These are phyloP conservation scores for Colletotrichum tofieldiae DNA, from an alignment of 2,329 filamentous ascomycete species.

Conservation along the genomic window DNA sequence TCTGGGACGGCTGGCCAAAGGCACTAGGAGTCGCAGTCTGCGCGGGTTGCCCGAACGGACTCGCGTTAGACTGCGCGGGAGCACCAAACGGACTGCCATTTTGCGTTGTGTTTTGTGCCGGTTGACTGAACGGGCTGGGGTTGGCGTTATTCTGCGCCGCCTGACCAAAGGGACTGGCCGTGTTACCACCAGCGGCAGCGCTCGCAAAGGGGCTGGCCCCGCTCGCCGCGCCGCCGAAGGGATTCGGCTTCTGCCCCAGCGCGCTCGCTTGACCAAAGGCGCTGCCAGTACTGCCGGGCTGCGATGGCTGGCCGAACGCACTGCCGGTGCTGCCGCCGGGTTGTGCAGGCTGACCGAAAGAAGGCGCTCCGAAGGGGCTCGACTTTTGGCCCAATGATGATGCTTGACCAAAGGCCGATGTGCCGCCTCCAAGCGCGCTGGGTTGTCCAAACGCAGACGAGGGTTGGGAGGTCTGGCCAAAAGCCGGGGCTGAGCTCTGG, in stretches of 20 bases:
- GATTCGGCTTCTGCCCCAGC: constrained; percentile 56
- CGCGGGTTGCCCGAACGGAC: constrained; percentile 41
- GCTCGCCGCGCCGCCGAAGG: constrained; percentile 52
- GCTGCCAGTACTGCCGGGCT: constrained; percentile 30
- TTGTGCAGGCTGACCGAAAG: constrained; percentile 45
- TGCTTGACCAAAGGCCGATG: constrained; percentile 55
- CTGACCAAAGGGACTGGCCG: constrained; percentile 36
- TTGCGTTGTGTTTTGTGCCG: constrained; percentile 23
- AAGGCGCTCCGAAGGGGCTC: constrained; percentile 49
- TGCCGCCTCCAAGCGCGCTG: constrained; percentile 44
- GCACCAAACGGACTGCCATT: constrained; percentile 33
- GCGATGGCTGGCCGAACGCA: constrained; percentile 54
- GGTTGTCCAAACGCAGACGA: constrained; percentile 53
- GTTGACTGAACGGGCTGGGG: constrained; percentile 37
- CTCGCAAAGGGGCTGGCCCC: constrained; percentile 42
- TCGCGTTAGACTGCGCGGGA: constrained; percentile 22
- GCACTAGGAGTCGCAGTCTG: constrained; percentile 44
- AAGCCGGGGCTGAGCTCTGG: constrained; percentile 50
- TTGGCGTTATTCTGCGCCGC: constrained; percentile 28
- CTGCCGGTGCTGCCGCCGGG: constrained; percentile 20
- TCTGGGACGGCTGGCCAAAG: constrained; percentile 43
- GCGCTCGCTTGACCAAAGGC: constrained; percentile 58
- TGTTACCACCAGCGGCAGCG: constrained; percentile 26
- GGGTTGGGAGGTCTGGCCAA: constrained; percentile 55
- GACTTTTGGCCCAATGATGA: constrained; percentile 53